Percentiles rank a stretch among this genome's conserved stretches.
Conservation (phyloP, 352 stramenopile species). For the Phytophthora chlamydospora region DNA sequence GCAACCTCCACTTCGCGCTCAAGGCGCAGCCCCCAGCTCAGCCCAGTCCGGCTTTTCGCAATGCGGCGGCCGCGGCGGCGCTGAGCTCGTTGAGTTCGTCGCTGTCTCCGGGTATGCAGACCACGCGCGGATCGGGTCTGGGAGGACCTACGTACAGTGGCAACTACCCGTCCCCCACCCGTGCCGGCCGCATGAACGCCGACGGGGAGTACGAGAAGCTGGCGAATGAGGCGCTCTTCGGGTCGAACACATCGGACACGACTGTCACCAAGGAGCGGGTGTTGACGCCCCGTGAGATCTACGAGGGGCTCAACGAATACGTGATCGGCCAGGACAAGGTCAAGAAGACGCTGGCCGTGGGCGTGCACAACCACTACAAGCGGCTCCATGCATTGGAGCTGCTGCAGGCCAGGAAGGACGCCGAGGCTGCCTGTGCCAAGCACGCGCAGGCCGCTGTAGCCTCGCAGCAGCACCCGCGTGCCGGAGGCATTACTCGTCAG, state of each 20-base stretch:
- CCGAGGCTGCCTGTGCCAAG: constrained; percentile 35
- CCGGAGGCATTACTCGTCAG: constrained; percentile 35
- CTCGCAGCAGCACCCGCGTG: constrained; percentile 33
- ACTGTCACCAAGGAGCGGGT: constrained; percentile 48
- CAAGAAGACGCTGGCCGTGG: constrained; percentile 96
- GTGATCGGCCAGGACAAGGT: constrained; percentile 98
- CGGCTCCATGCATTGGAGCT: constrained; percentile 82
- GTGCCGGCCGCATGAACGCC: constrained; percentile 57
- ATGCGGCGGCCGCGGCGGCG: constrained; percentile 64
- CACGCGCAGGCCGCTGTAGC: constrained; percentile 13
- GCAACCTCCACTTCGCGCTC: constrained; percentile 77
- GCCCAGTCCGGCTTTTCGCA: constrained; percentile 55
- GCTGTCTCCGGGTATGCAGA: constrained; percentile 50
- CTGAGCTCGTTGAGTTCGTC: constrained; percentile 75
- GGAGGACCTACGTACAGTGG: constrained; percentile 33
- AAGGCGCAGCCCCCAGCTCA: constrained; percentile 44
- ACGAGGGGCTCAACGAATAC: constrained; percentile 95
- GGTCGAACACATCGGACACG: constrained; percentile 20
- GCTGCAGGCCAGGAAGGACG: constrained; percentile 50
- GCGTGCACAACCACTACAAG: constrained; percentile 99
- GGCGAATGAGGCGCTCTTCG: constrained; percentile 56
- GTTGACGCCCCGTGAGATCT: constrained; percentile 94
- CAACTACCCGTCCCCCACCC: constrained; percentile 27
- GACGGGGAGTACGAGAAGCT: constrained; percentile 80
- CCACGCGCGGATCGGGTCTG: constrained; percentile 47